Percentiles rank a stretch among this genome's conserved stretches.
These are phyloP conservation scores for Seiridium unicorne DNA, from an alignment of 2,329 filamentous ascomycete genomes.

Conservation along the genomic window DNA sequence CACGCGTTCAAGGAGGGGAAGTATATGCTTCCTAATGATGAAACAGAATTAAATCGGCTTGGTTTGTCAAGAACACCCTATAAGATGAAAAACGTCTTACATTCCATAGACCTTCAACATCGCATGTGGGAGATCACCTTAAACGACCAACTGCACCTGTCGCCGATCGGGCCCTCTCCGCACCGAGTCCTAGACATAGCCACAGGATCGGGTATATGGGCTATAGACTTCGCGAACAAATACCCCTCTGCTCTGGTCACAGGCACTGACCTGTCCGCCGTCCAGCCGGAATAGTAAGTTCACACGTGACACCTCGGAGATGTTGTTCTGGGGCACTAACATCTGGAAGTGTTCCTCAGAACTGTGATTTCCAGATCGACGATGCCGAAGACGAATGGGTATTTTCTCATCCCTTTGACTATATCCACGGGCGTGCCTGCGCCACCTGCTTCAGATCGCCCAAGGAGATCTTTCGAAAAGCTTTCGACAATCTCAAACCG, in stretches of 20 bases:
- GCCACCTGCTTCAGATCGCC: conserved; percentile 43
- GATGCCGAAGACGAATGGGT: conserved; percentile 11
- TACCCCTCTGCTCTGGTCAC: conserved; percentile 7
- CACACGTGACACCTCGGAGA: no score
- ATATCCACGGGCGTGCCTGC: conserved; percentile 29
- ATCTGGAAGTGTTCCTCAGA: conserved; percentile 3
- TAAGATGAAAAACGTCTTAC: neutral
- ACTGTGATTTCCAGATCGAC: conserved; percentile 10
- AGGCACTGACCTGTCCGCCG: conserved; percentile 9
- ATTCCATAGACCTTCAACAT: conserved; percentile 21
- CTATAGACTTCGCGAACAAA: conserved; percentile 14
- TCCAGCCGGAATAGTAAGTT: conserved; percentile 10
- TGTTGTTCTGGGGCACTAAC: neutral
- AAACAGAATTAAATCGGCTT: neutral
- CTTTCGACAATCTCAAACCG: conserved; percentile 32
- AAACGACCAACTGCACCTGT: conserved; percentile 19
- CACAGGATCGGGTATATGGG: conserved; percentile 21
- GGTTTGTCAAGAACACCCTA: neutral
- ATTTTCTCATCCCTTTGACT: conserved; percentile 10
- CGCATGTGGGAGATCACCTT: conserved; percentile 18
- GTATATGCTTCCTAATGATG: conserved; percentile 2
- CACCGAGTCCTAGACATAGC: conserved; percentile 16
- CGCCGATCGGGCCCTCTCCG: conserved; percentile 15
- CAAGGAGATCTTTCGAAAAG: conserved; percentile 38
- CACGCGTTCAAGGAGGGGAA: conserved; percentile 4